A percentile compares a stretch with the other conserved stretches of the same genome.
Evolutionary conservation across 345 rosid genomes (phyloP).

Genomic region (Eucalyptus albens): DNA sequence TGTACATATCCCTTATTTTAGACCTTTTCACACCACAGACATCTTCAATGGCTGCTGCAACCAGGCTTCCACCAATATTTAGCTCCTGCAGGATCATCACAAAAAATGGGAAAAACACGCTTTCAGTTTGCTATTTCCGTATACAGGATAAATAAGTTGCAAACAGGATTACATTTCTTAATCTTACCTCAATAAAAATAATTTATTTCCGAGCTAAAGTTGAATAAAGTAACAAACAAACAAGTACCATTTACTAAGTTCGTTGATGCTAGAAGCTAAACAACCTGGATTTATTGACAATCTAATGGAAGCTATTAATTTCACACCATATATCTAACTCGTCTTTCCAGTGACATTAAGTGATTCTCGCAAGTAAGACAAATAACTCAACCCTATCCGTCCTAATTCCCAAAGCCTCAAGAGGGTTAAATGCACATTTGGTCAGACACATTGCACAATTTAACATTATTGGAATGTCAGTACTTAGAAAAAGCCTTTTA

Average conservation of each 20-base stretch:
- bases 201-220: not conserved
- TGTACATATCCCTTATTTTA: conserved; percentile 70
- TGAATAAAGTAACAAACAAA: not conserved
- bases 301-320: not conserved
- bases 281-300: not conserved
- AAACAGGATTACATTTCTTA: not conserved
- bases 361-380: not conserved
- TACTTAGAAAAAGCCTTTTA: not conserved
- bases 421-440: not conserved
- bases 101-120: not conserved
- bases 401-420: not conserved
- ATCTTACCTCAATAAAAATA: not conserved
- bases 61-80: conserved; percentile 78
- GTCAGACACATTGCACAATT: not conserved
- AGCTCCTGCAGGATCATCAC: conserved; percentile 37
- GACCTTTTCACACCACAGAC: conserved; percentile 72
- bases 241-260: not conserved
- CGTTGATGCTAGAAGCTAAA: not conserved
- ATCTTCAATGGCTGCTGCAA: conserved; percentile 73
- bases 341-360: not conserved
- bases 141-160: not conserved
- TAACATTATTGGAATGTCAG: not conserved
- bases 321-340: not conserved
- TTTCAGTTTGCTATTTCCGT: not conserved
- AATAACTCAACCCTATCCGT: not conserved